Evolutionary conservation across 805 yeast species (phyloP).

Genomic region (Teunomyces cretensis): DNA sequence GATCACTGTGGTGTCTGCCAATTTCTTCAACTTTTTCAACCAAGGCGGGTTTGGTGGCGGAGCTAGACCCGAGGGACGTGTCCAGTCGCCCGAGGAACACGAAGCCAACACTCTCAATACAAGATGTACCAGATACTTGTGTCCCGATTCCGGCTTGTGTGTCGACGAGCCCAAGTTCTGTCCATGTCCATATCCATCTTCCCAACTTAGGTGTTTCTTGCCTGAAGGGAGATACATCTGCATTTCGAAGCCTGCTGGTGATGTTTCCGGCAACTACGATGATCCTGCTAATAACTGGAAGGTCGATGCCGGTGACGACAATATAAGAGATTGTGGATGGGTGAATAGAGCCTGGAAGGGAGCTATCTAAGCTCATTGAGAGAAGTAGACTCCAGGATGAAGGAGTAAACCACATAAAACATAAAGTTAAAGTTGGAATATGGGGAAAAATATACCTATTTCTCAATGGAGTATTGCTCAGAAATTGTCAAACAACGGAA

Average conservation of each 20-base stretch:
- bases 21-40: conserved; percentile 35
- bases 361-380: neutral
- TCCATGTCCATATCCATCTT: conserved; percentile 87
- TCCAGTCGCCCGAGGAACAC: conserved; percentile 32
- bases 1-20: conserved; percentile 23
- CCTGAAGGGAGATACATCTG: conserved; percentile 76
- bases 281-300: conserved; percentile 45
- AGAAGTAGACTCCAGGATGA: neutral
- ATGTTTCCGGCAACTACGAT: conserved; percentile 29
- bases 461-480: no score
- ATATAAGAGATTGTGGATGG: conserved; percentile 79
- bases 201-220: conserved; percentile 76
- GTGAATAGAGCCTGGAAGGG: conserved; percentile 73
- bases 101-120: conserved; percentile 38
- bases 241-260: conserved; percentile 73
- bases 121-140: conserved; percentile 65
- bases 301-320: conserved; percentile 51
- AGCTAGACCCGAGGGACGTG: conserved; percentile 22
- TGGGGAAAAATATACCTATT: neutral
- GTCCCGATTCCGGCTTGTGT: conserved; percentile 82
- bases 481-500: no score
- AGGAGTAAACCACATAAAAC: neutral
- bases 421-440: neutral
- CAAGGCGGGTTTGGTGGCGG: conserved; percentile 13
- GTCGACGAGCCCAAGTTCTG: conserved; percentile 70